Evolutionary conservation across 2,329 filamentous ascomycete genomes (phyloP).

Genomic region (Sarocladium strictum): DNA sequence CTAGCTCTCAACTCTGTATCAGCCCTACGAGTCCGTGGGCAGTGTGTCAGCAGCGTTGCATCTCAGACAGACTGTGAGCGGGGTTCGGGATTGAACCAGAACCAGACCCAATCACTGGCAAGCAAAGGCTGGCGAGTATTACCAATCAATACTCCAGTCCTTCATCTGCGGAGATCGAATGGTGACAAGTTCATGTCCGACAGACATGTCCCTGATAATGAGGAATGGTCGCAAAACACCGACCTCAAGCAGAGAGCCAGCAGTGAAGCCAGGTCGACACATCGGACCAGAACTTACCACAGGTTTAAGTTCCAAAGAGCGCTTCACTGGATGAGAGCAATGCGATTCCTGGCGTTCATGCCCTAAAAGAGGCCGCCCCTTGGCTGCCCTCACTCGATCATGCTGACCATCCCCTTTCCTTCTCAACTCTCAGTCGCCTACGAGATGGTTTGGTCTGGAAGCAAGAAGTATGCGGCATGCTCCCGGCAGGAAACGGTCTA

Average conservation of each 20-base stretch:
- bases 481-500: background rate
- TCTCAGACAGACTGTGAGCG: background rate
- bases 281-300: too few species aligned
- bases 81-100: background rate
- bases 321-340: background rate
- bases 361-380: background rate
- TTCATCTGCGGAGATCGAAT: too few species aligned
- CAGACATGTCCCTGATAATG: too few species aligned
- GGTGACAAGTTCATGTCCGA: too few species aligned
- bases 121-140: background rate
- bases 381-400: background rate
- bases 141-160: too few species aligned
- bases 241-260: background rate
- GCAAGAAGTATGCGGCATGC: slow-evolving; percentile 10
- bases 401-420: background rate
- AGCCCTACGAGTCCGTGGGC: too few species aligned
- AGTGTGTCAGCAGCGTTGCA: too few species aligned
- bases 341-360: background rate
- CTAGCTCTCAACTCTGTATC: too few species aligned
- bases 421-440: slow-evolving; percentile 9
- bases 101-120: too few species aligned
- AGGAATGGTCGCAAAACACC: too few species aligned
- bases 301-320: background rate
- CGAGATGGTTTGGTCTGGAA: slow-evolving; percentile 1
- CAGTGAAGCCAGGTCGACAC: too few species aligned